Evolutionary conservation across 352 stramenopile genomes (phyloP).

Genomic region (Globisporangium solare): DNA sequence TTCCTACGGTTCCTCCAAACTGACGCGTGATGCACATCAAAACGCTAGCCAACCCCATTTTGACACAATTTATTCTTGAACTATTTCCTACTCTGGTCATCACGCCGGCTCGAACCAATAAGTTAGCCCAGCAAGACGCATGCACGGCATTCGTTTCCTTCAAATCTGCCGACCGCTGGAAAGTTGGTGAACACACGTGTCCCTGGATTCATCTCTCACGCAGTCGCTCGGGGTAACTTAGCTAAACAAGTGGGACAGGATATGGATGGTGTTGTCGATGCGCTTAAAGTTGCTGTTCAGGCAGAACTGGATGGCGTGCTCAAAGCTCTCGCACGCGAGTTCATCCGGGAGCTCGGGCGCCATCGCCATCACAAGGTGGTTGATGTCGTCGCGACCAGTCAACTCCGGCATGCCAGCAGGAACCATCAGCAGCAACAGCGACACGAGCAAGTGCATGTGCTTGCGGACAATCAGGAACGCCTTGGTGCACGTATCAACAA

Average conservation of each 20-base stretch:
- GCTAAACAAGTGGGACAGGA: slow-evolving; percentile 48
- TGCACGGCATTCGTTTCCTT: neutral
- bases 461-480: slow-evolving; percentile 79
- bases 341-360: slow-evolving; percentile 67
- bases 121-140: slow-evolving; percentile 14
- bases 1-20: neutral
- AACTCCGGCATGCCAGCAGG: slow-evolving; percentile 85
- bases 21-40: neutral
- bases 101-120: slow-evolving; percentile 13
- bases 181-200: slow-evolving; percentile 2
- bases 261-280: slow-evolving; percentile 86
- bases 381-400: slow-evolving; percentile 76
- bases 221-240: slow-evolving; percentile 12
- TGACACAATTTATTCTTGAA: neutral
- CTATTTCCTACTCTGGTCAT: slow-evolving; percentile 4
- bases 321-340: slow-evolving; percentile 60
- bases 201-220: slow-evolving; percentile 4
- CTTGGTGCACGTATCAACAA: slow-evolving; percentile 63
- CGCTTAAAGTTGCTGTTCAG: slow-evolving; percentile 84
- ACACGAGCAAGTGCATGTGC: slow-evolving; percentile 85
- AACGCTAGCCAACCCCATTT: neutral
- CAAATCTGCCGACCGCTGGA: neutral
- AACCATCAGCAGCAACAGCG: slow-evolving; percentile 81
- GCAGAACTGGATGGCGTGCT: slow-evolving; percentile 77
- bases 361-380: slow-evolving; percentile 78